Percentiles rank a stretch among this genome's conserved stretches.
Conservation (phyloP, 352 stramenopile genomes). For the Globisporangium heterothallicum region DNA sequence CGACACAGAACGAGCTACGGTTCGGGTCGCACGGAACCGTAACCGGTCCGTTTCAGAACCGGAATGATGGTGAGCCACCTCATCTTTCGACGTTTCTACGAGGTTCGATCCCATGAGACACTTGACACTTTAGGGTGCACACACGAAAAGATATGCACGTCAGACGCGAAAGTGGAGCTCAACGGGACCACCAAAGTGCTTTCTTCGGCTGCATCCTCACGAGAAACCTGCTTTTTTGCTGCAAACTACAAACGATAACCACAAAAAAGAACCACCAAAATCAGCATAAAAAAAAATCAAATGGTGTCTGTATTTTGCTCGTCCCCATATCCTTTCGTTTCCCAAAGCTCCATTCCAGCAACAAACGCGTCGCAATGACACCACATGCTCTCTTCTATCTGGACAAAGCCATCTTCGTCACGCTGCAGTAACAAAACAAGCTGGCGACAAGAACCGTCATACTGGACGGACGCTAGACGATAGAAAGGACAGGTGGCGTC, state of each 20-base stretch:
- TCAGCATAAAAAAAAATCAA: conserved; percentile 2
- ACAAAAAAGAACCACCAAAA: not conserved
- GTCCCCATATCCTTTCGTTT: too few species aligned
- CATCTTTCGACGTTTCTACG: conserved; percentile 10
- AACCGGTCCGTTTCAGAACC: not conserved
- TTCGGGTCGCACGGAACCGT: not conserved
- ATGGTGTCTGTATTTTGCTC: not conserved
- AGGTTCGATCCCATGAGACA: not conserved
- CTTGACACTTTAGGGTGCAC: not conserved
- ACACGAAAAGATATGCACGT: not conserved
- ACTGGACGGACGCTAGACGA: too few species aligned
- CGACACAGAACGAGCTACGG: not conserved
- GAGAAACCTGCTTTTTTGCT: not conserved
- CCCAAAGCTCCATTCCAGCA: too few species aligned
- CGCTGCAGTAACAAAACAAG: too few species aligned
- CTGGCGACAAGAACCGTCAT: too few species aligned
- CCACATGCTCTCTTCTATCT: too few species aligned
- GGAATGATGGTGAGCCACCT: not conserved
- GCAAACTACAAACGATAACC: not conserved
- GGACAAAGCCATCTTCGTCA: too few species aligned
- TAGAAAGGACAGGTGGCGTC: too few species aligned
- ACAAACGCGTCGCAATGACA: too few species aligned
- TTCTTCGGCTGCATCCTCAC: not conserved
- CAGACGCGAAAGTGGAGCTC: not conserved
- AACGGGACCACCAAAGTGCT: not conserved